Conservation (phyloP, 2,329 filamentous ascomycete genomes). For the Shiraia sp. region DNA sequence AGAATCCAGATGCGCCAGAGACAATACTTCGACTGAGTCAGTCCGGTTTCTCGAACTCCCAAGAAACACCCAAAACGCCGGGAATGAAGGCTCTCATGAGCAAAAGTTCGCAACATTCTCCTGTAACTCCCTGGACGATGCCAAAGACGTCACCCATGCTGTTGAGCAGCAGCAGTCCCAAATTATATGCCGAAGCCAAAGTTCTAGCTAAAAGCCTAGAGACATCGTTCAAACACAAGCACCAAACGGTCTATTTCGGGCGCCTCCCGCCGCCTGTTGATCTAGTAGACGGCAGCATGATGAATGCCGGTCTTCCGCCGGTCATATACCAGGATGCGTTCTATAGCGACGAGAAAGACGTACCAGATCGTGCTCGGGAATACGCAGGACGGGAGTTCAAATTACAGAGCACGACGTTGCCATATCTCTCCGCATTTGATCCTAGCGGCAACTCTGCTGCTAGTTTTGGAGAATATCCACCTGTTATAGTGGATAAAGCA, state of each 20-base stretch:
- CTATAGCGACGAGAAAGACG: slow-evolving; percentile 82
- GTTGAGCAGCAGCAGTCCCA: slow-evolving; percentile 17
- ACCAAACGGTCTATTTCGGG: slow-evolving; percentile 40
- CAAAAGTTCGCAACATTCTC: slow-evolving; percentile 20
- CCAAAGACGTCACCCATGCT: slow-evolving; percentile 29
- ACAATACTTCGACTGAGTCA: slow-evolving; percentile 71
- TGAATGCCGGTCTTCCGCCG: slow-evolving; percentile 62
- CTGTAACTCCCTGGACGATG: slow-evolving; percentile 38
- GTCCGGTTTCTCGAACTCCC: slow-evolving; percentile 57
- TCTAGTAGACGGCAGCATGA: slow-evolving; percentile 61
- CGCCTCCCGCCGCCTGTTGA: slow-evolving; percentile 47
- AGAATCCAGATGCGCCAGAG: slow-evolving; percentile 69
- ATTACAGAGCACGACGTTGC: slow-evolving; percentile 73
- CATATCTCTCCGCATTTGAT: slow-evolving; percentile 81
- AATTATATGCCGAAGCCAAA: slow-evolving; percentile 17
- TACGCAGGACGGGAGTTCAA: slow-evolving; percentile 89
- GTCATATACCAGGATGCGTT: slow-evolving; percentile 83
- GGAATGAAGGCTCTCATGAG: slow-evolving; percentile 22
- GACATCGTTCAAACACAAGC: slow-evolving; percentile 19
- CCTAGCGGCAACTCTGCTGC: slow-evolving; percentile 61
- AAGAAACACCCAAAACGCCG: slow-evolving; percentile 37
- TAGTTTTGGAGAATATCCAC: slow-evolving; percentile 58
- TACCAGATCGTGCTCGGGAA: slow-evolving; percentile 75
- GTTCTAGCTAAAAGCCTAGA: slow-evolving; percentile 20
- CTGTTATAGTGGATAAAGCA: slow-evolving; percentile 54